phyloP scores from a whole-genome alignment of 78 protist species.

The Carpediemonas membranifera region DNA sequence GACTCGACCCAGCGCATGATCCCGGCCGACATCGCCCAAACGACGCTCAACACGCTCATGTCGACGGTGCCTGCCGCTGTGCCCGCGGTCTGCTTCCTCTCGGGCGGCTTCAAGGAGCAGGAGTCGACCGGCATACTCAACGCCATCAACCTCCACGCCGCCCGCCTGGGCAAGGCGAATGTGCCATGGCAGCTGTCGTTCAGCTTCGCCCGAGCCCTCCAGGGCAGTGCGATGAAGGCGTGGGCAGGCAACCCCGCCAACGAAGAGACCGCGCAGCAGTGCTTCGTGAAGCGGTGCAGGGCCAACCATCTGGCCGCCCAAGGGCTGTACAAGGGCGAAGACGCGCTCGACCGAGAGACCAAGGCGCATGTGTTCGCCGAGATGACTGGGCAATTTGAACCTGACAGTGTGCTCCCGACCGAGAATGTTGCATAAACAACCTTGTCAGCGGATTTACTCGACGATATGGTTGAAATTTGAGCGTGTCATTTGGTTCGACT shows the following conservation, averaged over 20 bases:
- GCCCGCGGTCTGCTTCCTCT: neutral
- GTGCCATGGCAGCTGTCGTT: conserved; percentile 77
- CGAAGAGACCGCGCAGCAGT: neutral
- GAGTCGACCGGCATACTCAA: neutral
- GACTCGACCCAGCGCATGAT: conserved; percentile 13
- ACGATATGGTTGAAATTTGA: too few relatives aligned
- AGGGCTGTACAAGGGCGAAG: conserved; percentile 43
- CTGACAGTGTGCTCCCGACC: too few relatives aligned
- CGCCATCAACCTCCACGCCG: neutral
- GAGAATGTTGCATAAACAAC: too few relatives aligned
- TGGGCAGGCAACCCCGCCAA: neutral
- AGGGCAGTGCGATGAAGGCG: conserved; percentile 39
- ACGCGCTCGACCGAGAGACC: too few relatives aligned
- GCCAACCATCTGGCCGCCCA: neutral
- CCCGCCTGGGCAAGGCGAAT: neutral
- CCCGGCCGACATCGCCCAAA: conserved; percentile 53
- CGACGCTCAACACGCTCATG: neutral
- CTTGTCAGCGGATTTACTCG: too few relatives aligned
- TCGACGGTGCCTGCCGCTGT: neutral
- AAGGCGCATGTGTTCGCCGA: too few relatives aligned
- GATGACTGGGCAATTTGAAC: too few relatives aligned
- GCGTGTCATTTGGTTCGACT: too few relatives aligned
- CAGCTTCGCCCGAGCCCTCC: conserved; percentile 83
- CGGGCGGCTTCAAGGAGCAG: neutral
- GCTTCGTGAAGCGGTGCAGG: neutral